Percentiles rank a stretch among this genome's conserved stretches.
phyloP scores from a whole-genome alignment of 768 basidiomycete species.

The Phanerochaete carnosa region DNA sequence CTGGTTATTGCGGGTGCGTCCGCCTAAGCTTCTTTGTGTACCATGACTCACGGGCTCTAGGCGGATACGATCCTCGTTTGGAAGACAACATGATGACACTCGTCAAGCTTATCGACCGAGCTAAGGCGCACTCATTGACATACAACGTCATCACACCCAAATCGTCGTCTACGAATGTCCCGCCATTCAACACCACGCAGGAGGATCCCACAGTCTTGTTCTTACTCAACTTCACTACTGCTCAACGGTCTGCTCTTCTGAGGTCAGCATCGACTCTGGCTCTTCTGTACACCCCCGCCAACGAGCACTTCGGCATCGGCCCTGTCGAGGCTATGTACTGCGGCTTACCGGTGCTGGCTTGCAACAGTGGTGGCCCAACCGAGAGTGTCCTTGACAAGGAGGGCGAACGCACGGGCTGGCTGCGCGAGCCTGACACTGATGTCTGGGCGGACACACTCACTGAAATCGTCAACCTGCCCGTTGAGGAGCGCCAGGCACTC shows the following conservation, averaged over 20 bases:
- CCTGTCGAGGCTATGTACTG: slow-evolving; percentile 95
- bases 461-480: slow-evolving; percentile 50
- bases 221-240: slow-evolving; percentile 86
- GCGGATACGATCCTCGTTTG: slow-evolving; percentile 87
- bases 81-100: slow-evolving; percentile 81
- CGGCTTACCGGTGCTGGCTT: slow-evolving; percentile 86
- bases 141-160: slow-evolving; percentile 54
- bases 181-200: slow-evolving; percentile 38
- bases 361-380: slow-evolving; percentile 83
- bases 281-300: slow-evolving; percentile 88
- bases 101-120: slow-evolving; percentile 54
- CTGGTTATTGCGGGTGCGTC: slow-evolving; percentile 75
- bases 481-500: slow-evolving; percentile 44
- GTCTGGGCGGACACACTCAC: slow-evolving; percentile 70
- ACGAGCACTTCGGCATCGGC: slow-evolving; percentile 97
- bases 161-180: slow-evolving; percentile 35
- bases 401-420: slow-evolving; percentile 69
- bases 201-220: slow-evolving; percentile 68
- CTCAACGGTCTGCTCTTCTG: slow-evolving; percentile 82
- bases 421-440: slow-evolving; percentile 56
- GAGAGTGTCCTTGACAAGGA: slow-evolving; percentile 67
- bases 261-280: slow-evolving; percentile 60
- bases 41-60: slow-evolving; percentile 33
- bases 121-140: slow-evolving; percentile 50
- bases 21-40: not conserved